Base-by-base conservation (phyloP, 2,329 filamentous ascomycete genomes). In the Nemania sp. region DNA sequence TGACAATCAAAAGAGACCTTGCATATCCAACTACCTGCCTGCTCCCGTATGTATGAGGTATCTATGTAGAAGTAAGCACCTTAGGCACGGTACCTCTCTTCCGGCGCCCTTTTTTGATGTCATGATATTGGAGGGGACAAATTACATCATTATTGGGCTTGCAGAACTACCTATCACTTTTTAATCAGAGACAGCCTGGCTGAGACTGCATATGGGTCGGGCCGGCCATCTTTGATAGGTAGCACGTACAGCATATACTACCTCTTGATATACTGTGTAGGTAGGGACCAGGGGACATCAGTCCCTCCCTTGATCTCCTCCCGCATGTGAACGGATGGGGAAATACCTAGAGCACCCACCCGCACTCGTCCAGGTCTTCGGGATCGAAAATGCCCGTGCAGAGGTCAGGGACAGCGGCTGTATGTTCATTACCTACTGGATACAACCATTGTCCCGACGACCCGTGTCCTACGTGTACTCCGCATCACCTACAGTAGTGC, bases 251-350 rank as follows among this genome's bases (percentile, higher is more conserved):
- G n/a, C n/a, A n/a, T n/a, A n/a, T n/a, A n/a, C n/a, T n/a, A n/a
- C n/a, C n/a, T n/a, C n/a, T n/a, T n/a, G n/a, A n/a, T n/a, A 58
- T 63, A 47, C 49, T 20, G 32, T 41, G 53, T 52, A 52, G 41
- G 45, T 38, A 63, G 60, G 60, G 60, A 45, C 29, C 41, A 45
- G 41, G 41, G 41, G 41, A 18, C 15, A 13, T 47, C 26, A 59
- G 56, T 54, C 45, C 32, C 45, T 18, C 53, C 51, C 41, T 22
- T 43, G 66, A 62, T 49, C 57, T 45, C 52, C 35, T 57, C 62
- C 66, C 61, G 56, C 45, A 13, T 58, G 66, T 65, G 62, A 65
- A 67, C 65, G 54, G 65, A 68, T 68, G 66, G 66, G 66, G 66
- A 64, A 68, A 58, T 57, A 56, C 8, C 5, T 32, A 32, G 52